Evolutionary conservation across 345 rosid genomes (phyloP).

Genomic region (Lepidium didymum): DNA sequence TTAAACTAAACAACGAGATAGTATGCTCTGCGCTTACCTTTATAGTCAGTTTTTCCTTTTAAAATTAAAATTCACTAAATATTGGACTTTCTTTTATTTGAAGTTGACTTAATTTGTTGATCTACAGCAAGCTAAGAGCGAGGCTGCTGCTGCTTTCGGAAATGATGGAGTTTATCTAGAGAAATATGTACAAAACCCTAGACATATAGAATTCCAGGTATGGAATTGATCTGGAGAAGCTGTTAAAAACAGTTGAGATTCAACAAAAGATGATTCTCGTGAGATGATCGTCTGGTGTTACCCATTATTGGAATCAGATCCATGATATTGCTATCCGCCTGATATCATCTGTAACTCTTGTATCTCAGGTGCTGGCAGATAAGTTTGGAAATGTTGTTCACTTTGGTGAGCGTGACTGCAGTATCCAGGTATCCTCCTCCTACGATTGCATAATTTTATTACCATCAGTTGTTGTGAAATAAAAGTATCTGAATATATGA

Average conservation of each 20-base stretch:
- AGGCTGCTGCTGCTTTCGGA: slow-evolving; percentile 98
- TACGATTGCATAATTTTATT: not conserved
- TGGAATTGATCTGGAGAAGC: not conserved
- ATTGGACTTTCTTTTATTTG: not conserved
- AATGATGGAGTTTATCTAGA: slow-evolving; percentile 98
- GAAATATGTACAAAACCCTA: slow-evolving; percentile 86
- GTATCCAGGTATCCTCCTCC: slow-evolving; percentile 69
- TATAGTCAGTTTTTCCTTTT: not conserved
- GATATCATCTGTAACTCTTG: not conserved
- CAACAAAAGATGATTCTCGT: not conserved
- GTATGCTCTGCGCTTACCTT: not conserved
- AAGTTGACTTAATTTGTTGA: not conserved
- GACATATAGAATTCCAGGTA: slow-evolving; percentile 99
- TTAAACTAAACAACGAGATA: not conserved
- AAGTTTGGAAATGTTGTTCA: slow-evolving; percentile 95
- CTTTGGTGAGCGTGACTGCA: slow-evolving; percentile 99
- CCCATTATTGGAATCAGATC: not conserved
- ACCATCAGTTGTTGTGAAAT: not conserved
- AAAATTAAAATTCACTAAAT: not conserved
- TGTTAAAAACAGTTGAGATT: not conserved
- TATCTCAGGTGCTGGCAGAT: slow-evolving; percentile 88
- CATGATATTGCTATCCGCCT: not conserved
- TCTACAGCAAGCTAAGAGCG: slow-evolving; percentile 93
- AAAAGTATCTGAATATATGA: not conserved
- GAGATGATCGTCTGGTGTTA: not conserved